Evolutionary conservation across 345 rosid genomes (phyloP).

Genomic region (Acer yangbiense): DNA sequence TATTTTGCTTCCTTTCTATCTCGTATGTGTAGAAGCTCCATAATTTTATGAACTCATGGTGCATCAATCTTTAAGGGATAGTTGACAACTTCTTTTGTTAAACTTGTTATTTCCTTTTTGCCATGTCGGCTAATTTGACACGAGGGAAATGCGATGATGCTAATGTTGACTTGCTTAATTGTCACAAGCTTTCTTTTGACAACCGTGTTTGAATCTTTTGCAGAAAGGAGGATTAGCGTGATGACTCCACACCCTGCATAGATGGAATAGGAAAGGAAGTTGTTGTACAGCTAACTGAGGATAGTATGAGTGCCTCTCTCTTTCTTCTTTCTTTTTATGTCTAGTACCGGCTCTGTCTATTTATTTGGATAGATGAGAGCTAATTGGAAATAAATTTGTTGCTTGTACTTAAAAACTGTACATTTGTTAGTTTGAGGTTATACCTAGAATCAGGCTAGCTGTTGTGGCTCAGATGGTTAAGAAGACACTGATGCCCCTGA

Average conservation of each 20-base stretch:
- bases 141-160: neutral
- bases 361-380: conserved; percentile 41
- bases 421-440: conserved; percentile 51
- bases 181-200: neutral
- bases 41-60: neutral
- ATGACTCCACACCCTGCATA: conserved; percentile 49
- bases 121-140: neutral
- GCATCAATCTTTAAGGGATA: neutral
- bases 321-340: conserved; percentile 27
- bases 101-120: neutral
- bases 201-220: conserved; percentile 14
- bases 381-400: conserved; percentile 36
- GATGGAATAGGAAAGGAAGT: conserved; percentile 37
- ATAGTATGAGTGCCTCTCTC: conserved; percentile 43
- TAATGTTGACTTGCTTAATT: neutral
- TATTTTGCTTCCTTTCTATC: neutral
- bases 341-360: conserved; percentile 35
- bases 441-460: conserved; percentile 49
- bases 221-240: conserved; percentile 68
- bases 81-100: neutral
- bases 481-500: conserved; percentile 32
- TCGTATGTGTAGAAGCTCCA: neutral
- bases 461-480: conserved; percentile 39
- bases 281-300: conserved; percentile 72
- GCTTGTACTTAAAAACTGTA: conserved; percentile 46